Evolutionary conservation across 2,329 filamentous ascomycete species (phyloP).

Genomic region (Penicillium sp.): DNA sequence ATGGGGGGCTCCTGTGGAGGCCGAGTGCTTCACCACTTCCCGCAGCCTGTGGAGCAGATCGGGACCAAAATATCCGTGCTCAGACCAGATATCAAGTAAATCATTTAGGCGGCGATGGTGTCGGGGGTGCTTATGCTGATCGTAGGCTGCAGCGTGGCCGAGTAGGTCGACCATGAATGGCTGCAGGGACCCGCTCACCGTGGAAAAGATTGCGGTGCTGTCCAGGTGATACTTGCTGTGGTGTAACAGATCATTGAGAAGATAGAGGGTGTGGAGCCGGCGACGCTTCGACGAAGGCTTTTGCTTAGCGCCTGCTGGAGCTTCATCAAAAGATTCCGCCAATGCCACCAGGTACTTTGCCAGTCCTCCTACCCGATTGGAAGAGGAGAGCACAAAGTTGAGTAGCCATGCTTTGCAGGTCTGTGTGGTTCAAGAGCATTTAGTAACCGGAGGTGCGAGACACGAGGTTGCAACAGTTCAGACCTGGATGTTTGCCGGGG

Average conservation of each 20-base stretch:
- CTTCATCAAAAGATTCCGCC: slow-evolving; percentile 55
- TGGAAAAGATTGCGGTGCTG: slow-evolving; percentile 42
- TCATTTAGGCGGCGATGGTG: slow-evolving; percentile 63
- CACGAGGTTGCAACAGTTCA: slow-evolving; percentile 47
- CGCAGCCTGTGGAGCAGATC: slow-evolving; percentile 59
- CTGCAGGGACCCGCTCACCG: slow-evolving; percentile 58
- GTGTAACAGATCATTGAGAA: slow-evolving; percentile 75
- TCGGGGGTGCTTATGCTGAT: slow-evolving; percentile 61
- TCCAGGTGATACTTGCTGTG: slow-evolving; percentile 58
- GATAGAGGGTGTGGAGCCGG: slow-evolving; percentile 71
- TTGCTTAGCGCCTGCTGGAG: slow-evolving; percentile 26
- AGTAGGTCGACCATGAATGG: slow-evolving; percentile 62
- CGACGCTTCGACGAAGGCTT: slow-evolving; percentile 62
- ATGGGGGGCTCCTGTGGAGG: slow-evolving; percentile 29
- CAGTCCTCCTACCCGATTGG: slow-evolving; percentile 63
- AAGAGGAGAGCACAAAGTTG: slow-evolving; percentile 66
- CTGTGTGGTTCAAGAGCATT: slow-evolving; percentile 46
- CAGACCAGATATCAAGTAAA: slow-evolving; percentile 69
- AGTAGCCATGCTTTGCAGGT: slow-evolving; percentile 86
- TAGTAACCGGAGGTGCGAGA: slow-evolving; percentile 24
- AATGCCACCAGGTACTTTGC: slow-evolving; percentile 74
- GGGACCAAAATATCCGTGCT: slow-evolving; percentile 60
- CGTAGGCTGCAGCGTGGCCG: slow-evolving; percentile 52
- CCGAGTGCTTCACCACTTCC: slow-evolving; percentile 53
- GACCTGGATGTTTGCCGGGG: slow-evolving; percentile 83